phyloP scores from a whole-genome alignment of 805 yeast genomes.

The Metschnikowia rubicola region DNA sequence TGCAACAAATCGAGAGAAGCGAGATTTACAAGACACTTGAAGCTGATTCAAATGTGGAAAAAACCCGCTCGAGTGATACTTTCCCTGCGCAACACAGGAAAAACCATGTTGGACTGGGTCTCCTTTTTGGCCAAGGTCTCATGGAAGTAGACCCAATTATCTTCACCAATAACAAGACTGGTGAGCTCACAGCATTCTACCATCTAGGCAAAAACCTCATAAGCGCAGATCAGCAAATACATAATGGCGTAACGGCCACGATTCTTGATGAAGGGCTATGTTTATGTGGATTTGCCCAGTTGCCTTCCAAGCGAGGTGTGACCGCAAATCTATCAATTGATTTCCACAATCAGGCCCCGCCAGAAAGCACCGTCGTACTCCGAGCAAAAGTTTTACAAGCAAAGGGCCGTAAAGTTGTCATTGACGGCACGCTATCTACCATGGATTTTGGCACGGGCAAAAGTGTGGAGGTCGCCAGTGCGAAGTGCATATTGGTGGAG shows the following conservation, averaged over 20 bases:
- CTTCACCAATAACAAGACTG: conserved; percentile 47
- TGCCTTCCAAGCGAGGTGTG: conserved; percentile 84
- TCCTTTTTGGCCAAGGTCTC: conserved; percentile 63
- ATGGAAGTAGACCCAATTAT: conserved; percentile 75
- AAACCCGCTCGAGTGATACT: conserved; percentile 14
- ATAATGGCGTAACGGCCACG: conserved; percentile 77
- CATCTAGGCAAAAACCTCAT: conserved; percentile 66
- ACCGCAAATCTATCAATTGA: conserved; percentile 74
- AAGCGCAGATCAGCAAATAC: conserved; percentile 71
- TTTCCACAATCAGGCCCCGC: conserved; percentile 60
- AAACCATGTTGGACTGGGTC: conserved; percentile 69
- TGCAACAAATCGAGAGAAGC: conserved; percentile 37
- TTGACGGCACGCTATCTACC: conserved; percentile 62
- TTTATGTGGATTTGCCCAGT: conserved; percentile 74
- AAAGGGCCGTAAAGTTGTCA: conserved; percentile 80
- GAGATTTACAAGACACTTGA: conserved; percentile 11
- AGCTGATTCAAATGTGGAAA: conserved; percentile 2
- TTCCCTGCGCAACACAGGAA: conserved; percentile 57
- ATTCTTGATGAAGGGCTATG: conserved; percentile 83
- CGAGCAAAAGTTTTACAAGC: conserved; percentile 60
- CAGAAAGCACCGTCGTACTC: conserved; percentile 62
- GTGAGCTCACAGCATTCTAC: conserved; percentile 60
- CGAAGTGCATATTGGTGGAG: conserved; percentile 72
- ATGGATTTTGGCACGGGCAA: conserved; percentile 34
- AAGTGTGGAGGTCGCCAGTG: conserved; percentile 51